phyloP scores from a whole-genome alignment of 139 green algal species.

The Chlamydomonas sp. region DNA sequence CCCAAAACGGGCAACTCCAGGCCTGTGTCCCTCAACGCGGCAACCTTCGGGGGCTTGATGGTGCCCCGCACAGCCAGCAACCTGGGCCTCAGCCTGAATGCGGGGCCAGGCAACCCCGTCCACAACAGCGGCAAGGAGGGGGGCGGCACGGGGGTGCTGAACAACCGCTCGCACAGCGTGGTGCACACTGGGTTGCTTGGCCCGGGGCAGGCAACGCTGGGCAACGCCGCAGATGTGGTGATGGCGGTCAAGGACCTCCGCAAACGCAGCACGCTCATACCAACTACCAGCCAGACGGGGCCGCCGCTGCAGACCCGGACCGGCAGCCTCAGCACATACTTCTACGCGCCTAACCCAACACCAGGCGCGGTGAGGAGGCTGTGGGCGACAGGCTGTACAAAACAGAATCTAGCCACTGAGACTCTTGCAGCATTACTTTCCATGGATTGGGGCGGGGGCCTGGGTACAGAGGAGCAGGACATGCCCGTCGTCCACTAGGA shows the following conservation, averaged over 20 bases:
- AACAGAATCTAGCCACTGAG: too few relatives aligned
- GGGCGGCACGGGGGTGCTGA: background rate
- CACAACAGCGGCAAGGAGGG: background rate
- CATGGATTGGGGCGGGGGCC: too few relatives aligned
- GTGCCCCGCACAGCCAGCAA: constrained; percentile 8
- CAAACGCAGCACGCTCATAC: constrained; percentile 15
- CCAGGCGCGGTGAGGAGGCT: constrained; percentile 25
- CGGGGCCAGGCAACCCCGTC: background rate
- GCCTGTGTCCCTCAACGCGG: background rate
- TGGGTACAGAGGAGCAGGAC: too few relatives aligned
- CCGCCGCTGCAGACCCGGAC: background rate
- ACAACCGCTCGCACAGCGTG: constrained; percentile 2
- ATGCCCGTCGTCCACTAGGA: too few relatives aligned
- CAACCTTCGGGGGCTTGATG: background rate
- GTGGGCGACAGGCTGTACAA: too few relatives aligned
- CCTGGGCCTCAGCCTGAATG: background rate
- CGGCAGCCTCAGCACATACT: constrained; percentile 10
- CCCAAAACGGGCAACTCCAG: background rate
- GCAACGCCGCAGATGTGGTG: constrained; percentile 16
- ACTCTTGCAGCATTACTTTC: too few relatives aligned
- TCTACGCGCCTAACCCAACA: constrained; percentile 36
- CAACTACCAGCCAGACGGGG: background rate
- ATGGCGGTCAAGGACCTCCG: constrained; percentile 36
- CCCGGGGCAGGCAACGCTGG: background rate
- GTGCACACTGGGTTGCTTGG: background rate